Evolutionary conservation across 1,139 yeast species (phyloP).

Genomic region (Geotrichum siamense): DNA sequence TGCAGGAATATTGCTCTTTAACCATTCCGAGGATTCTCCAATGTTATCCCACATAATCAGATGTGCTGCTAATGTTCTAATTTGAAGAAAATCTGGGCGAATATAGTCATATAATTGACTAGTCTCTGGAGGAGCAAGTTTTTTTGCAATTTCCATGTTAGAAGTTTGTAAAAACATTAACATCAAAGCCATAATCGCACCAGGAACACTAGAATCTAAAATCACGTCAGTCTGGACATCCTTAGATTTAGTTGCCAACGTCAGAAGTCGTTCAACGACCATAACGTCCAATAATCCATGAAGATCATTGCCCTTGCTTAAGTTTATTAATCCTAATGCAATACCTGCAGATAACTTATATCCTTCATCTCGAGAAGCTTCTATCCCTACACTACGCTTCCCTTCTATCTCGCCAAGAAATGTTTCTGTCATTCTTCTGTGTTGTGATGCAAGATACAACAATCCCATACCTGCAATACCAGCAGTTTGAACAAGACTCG

Average conservation of each 20-base stretch:
- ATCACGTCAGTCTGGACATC: constrained; percentile 64
- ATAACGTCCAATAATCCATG: constrained; percentile 61
- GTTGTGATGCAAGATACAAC: constrained; percentile 68
- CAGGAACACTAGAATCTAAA: constrained; percentile 69
- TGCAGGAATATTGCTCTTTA: constrained; percentile 48
- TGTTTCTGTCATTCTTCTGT: constrained; percentile 81
- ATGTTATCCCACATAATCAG: constrained; percentile 76
- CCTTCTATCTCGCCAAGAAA: constrained; percentile 39
- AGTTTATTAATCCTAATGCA: constrained; percentile 77
- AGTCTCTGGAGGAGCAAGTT: constrained; percentile 56
- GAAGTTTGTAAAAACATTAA: constrained; percentile 68
- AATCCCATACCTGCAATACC: constrained; percentile 88
- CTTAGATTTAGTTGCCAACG: constrained; percentile 53
- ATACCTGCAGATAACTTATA: constrained; percentile 86
- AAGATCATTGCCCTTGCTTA: constrained; percentile 66
- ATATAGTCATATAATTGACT: constrained; percentile 60
- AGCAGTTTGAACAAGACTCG: constrained; percentile 79
- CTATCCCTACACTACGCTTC: constrained; percentile 14
- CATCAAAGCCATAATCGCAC: constrained; percentile 70
- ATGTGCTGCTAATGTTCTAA: constrained; percentile 60
- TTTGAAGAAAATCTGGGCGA: constrained; percentile 70
- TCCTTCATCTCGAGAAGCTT: constrained; percentile 48
- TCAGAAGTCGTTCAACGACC: constrained; percentile 57
- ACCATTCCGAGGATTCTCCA: constrained; percentile 51
- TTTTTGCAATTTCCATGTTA: constrained; percentile 52